Evolutionary conservation across 306 rosid species (phyloP).

Genomic region (Sophora flavescens): DNA sequence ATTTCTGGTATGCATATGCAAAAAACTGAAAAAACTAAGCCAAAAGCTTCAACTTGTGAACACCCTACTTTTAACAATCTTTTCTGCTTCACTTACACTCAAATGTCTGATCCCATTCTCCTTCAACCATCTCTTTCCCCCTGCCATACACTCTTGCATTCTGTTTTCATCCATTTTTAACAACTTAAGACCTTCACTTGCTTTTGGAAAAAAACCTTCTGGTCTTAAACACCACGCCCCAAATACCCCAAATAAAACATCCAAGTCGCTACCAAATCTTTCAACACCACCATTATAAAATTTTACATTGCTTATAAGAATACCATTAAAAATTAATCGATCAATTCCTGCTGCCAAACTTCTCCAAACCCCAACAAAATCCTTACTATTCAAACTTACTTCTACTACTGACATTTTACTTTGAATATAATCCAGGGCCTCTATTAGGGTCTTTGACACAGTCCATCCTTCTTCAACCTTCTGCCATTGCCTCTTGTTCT

Average conservation of each 20-base stretch:
- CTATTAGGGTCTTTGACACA: conserved; percentile 71
- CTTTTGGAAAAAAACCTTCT: conserved; percentile 83
- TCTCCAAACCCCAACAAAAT: conserved; percentile 88
- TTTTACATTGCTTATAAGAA: conserved; percentile 69
- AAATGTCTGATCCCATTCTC: conserved; percentile 67
- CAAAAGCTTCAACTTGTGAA: conserved; percentile 56
- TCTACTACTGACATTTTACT: conserved; percentile 68
- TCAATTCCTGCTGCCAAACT: conserved; percentile 84
- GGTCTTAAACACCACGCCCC: conserved; percentile 89
- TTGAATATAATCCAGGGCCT: conserved; percentile 81
- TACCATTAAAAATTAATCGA: conserved; percentile 61
- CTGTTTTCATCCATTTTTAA: conserved; percentile 69
- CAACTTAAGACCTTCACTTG: conserved; percentile 76
- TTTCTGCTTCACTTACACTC: conserved; percentile 68
- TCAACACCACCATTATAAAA: conserved; percentile 72
- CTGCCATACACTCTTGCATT: conserved; percentile 55
- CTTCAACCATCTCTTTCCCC: conserved; percentile 77
- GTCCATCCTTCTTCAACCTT: conserved; percentile 83
- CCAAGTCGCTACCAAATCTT: conserved; percentile 73
- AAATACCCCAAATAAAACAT: conserved; percentile 84
- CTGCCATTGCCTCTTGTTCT: conserved; percentile 90
- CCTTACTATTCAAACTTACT: conserved; percentile 67
- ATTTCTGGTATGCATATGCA: conserved; percentile 26
- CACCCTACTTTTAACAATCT: conserved; percentile 71
- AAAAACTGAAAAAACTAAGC: neutral